Base-by-base conservation (phyloP, 257 asterid genomes). In the Scutellaria minor region DNA sequence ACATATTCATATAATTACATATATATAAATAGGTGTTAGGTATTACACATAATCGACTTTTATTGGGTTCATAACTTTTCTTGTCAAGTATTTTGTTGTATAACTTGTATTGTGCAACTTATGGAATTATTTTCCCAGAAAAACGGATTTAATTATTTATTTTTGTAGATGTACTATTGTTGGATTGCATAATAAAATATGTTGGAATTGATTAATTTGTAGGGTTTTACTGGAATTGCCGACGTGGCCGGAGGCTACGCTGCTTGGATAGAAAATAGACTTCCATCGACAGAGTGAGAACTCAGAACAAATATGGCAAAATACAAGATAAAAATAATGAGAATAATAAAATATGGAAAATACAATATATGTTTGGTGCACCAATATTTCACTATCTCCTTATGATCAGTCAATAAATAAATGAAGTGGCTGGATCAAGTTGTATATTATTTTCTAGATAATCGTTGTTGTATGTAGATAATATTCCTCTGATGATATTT, bases 231-330 rank as follows among this genome's bases (percentile, higher is more conserved):
- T 42, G 93, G 92, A 11, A 72, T 90, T 42, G 88, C 93, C 3
- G 96, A 90, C 77, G 87, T 88, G 69, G 92, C 97, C 6, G 97
- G 97, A 20, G 97, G 97, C 62, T 90, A 88, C 66, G 89, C 85
- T 42, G 89, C 91, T 64, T 90, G 97, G 97, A 64, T 78, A 10
- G 75, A 81, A 75, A 85, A 67, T 77, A 88, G 85, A 15, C 96
- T 90, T 62, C 97, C 97, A 0, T 79, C 82, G 27, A 71, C 80
- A 35, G 81, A 78, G 66, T 78, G 82, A 14, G 74, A 68, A 66
- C 12, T 3, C 4, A 41, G 1, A 42, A 40, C 6, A 8, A 15
- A 5, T n/a, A 15, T 15, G 1, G 1, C 15, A 48, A 35, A 37
- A 9, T 1, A 24, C 52, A 8, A 1, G 15, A 4, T 1, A 12